Evolutionary conservation across 2,329 filamentous ascomycete species (phyloP), one percentile per base, ranked within the genome.

Genomic region (Ceratocystis diversiconidia): DNA sequence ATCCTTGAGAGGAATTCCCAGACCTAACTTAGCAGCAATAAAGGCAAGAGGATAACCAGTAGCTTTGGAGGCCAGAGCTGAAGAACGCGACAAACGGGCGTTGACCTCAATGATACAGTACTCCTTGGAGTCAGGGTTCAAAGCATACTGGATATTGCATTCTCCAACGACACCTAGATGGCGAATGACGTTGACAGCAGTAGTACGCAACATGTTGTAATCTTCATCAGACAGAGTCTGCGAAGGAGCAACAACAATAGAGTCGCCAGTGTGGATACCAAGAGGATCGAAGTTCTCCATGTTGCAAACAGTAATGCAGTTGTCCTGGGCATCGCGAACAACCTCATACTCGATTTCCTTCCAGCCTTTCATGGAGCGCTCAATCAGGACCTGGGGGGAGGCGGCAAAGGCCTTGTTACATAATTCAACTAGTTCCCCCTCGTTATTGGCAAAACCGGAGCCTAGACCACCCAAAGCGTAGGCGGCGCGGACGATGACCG

Each of bases 101-200:
- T 99, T 99, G 79, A 99, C 94, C 76, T 99, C 94, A 73, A 99
- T 99, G 70, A 99, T 96, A 80, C 94, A 96, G 79, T 96, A 99
- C 74, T 99, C 94, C 74, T 84, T 86, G 0, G 92, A 96, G 75
- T 92, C 90, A 2, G 94, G 94, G 78, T 99, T 96, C 64, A 99
- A 79, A 3, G 94, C 94, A 73, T 97, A 99, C 75, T 99, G 94
- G 69, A 99, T 96, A 77, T 99, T 99, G 78, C 94, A 99, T 78
- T 99, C 94, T 75, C 94, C 94, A 61, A 99, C 92, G 66, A 99
- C 94, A 62, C 94, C 94, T 28, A 99, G 84, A 75, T 99, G 94
- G 66, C 94, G 88, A 73, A 99, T 96, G 73, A 97, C 92, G 72
- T 96, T 96, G 73, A 97, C 89, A 50, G 94, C 94, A 3, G 94